Evolutionary conservation across 495 filamentous ascomycete genomes (phyloP), one percentile per base, ranked within the genome.

Genomic region (Pseudomonodictys pantanalensis): DNA sequence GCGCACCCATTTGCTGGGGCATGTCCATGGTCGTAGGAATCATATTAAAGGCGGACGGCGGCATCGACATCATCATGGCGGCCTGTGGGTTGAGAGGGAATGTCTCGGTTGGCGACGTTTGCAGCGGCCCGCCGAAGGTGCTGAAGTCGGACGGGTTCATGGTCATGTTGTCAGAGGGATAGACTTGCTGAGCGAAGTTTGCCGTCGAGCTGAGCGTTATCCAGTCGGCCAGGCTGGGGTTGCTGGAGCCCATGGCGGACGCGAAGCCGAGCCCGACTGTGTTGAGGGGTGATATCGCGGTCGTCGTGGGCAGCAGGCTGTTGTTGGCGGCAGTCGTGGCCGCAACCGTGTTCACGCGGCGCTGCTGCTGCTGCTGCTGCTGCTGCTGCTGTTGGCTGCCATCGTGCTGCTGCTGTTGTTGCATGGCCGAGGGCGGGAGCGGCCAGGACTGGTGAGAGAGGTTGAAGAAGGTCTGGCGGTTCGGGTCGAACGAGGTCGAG

Each of bases 41-140:
- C 23, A 63, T 51, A 46, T 54, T 47, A 18, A 67, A 52, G 17
- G 48, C 38, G 5, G 52, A 24, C 5, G 49, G 9, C 17, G 50
- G 46, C 60, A 64, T 50, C 12, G 51, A 39, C n/a, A 59, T 62
- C 10, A 57, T 60, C 56, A 67, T 24, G 35, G 59, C 56, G 43
- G 63, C 59, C 8, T 58, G 52, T 12, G 67, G 62, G 42, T 57
- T 56, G 20, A 69, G 28, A 18, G 2, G 48, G 54, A 57, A 67
- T 32, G 64, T 15, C 4, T n/a, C 60, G 18, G 64, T 44, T 3
- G 67, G 64, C 18, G 67, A 67, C n/a, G 67, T 60, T 33, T 69
- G 59, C 15, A 69, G 64, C 38, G 28, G 58, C n/a, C 52, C 60
- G 17, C 43, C 51, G 23, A 42, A 62, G 25, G 24, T 45, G 22